Conservation (phyloP, 257 asterid genomes). For the Ilex asprella region DNA sequence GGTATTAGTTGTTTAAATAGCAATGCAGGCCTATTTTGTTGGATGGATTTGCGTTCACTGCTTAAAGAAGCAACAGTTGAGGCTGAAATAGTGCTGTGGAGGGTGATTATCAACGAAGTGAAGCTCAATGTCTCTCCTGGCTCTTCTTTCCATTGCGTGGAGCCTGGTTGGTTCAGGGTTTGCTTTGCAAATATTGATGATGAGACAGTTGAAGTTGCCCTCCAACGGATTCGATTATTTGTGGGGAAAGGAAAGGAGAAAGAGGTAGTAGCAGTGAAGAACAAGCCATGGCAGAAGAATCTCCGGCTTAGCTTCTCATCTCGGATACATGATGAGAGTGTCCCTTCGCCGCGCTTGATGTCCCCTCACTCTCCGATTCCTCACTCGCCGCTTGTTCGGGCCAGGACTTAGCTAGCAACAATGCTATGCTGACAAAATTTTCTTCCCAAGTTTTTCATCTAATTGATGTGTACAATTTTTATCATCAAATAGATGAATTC, state of each 20-base stretch:
- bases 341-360: slow-evolving; percentile 2
- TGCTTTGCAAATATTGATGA: slow-evolving; percentile 85
- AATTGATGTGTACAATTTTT: too few relatives aligned
- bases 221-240: slow-evolving; percentile 45
- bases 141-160: slow-evolving; percentile 61
- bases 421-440: too few relatives aligned
- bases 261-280: neutral
- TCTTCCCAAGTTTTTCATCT: too few relatives aligned
- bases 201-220: slow-evolving; percentile 39
- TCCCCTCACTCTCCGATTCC: slow-evolving; percentile 50
- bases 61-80: slow-evolving; percentile 44
- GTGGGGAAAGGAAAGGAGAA: slow-evolving; percentile 12
- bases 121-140: slow-evolving; percentile 82
- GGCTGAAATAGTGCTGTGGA: slow-evolving; percentile 62
- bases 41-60: slow-evolving; percentile 66
- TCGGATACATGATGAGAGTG: slow-evolving; percentile 22
- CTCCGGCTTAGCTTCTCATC: slow-evolving; percentile 35
- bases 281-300: slow-evolving; percentile 27
- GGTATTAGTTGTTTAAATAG: slow-evolving; percentile 49
- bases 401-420: slow-evolving; percentile 11
- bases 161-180: slow-evolving; percentile 86
- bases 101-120: slow-evolving; percentile 49
- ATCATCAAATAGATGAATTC: too few relatives aligned
- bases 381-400: slow-evolving; percentile 36
- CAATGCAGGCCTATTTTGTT: slow-evolving; percentile 55